Base-by-base conservation (phyloP, 352 stramenopile genomes). In the Thalassiosira oceanica region DNA sequence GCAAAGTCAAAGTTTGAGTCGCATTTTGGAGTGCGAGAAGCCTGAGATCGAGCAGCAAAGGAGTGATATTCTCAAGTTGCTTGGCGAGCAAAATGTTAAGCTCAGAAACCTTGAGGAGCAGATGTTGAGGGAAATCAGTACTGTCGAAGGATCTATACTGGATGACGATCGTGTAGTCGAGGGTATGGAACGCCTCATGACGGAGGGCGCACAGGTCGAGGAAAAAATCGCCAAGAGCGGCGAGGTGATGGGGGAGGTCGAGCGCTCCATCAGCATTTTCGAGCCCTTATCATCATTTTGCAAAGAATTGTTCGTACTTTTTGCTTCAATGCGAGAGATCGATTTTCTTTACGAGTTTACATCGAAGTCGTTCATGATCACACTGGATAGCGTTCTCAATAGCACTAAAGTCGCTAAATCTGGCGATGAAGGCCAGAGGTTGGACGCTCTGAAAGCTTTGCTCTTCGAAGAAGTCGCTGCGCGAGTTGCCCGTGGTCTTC, bases 311-410 rank as follows among this genome's bases (percentile, higher is more conserved):
- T 93, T 91, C 64, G 54, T 92, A 24, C 50, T 90, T 16, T 66
- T 93, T 48, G 95, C 97, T 41, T 93, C 88, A 21, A 87, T 99
- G 37, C 92, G 91, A 28, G 92, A 95, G n/a, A 89, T 99, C 18
- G 95, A 97, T 80, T 98, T 98, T 65, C 78, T 99, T 36, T 99
- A 99, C 82, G 96, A 99, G 74, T 99, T 97, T 74, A 98, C 93
- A 60, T 84, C 98, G 0, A 86, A 91, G n/a, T 97, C 98, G 50
- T 99, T 99, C 77, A 91, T 99, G 39, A 88, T 88, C n/a, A 88
- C 98, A 24, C 78, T 99, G 18, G 89, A 94, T 5, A 90, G 92
- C 62, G 95, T 99, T 18, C 83, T 99, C 10, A 62, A 75, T 27
- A 62, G 21, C n/a, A 46, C 64, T 4, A 33, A 55, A 18, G 39